These are phyloP conservation scores for Paraconiothyrium sp. DNA, from an alignment of 2,329 filamentous ascomycete species.

Conservation along the genomic window DNA sequence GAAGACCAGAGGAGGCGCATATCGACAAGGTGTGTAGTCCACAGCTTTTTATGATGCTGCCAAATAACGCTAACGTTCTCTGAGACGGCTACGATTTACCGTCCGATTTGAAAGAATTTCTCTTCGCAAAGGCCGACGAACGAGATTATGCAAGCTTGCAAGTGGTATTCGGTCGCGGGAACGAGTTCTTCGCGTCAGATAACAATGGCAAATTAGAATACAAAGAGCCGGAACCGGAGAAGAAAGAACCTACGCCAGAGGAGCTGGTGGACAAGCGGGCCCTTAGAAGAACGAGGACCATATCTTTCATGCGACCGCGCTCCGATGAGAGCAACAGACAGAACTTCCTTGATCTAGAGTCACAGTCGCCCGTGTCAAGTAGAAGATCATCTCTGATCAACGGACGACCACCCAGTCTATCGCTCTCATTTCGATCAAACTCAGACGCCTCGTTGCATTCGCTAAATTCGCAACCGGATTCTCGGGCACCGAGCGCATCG, in stretches of 20 bases:
- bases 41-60: neutral
- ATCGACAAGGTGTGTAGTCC: slow-evolving; percentile 44
- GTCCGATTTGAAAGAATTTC: slow-evolving; percentile 42
- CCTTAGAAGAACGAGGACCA: slow-evolving; percentile 40
- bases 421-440: slow-evolving; percentile 30
- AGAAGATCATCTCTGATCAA: slow-evolving; percentile 33
- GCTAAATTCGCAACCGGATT: slow-evolving; percentile 11
- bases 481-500: slow-evolving; percentile 21
- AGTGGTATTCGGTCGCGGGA: slow-evolving; percentile 50
- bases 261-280: slow-evolving; percentile 33
- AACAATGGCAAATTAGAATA: slow-evolving; percentile 49
- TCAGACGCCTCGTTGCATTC: slow-evolving; percentile 32
- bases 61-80: neutral
- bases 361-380: slow-evolving; percentile 19
- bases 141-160: slow-evolving; percentile 49
- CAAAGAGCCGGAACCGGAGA: slow-evolving; percentile 44
- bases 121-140: slow-evolving; percentile 43
- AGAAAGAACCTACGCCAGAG: slow-evolving; percentile 27
- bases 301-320: slow-evolving; percentile 40
- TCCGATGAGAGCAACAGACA: slow-evolving; percentile 33
- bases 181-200: slow-evolving; percentile 54
- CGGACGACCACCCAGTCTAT: slow-evolving; percentile 33
- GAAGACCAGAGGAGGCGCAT: slow-evolving; percentile 48
- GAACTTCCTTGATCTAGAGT: slow-evolving; percentile 21
- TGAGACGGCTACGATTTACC: slow-evolving; percentile 50